Base-by-base conservation (phyloP, 768 basidiomycete species). In the Filobasidium floriforme region DNA sequence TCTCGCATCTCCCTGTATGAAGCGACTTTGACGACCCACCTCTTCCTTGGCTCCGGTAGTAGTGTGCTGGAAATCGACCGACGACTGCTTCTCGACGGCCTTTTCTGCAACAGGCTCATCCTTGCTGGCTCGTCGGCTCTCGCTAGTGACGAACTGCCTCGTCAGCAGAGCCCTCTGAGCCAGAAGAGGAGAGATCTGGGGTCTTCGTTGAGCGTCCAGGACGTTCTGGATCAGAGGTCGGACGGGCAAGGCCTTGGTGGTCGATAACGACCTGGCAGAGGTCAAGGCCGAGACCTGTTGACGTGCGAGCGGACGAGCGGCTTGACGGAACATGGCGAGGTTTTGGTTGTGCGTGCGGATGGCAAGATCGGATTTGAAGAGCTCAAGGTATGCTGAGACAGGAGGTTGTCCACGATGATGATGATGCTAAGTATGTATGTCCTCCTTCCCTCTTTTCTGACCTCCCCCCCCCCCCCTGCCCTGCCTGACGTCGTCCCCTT, bases 1-100 rank as follows among this genome's bases (percentile, higher is more conserved):
- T 12, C 5, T 29, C 32, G 41, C n/a, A 46, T n/a, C 41, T 40
- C 7, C n/a, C 18, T 40, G 18, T n/a, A 59, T 65, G 22, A 1
- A n/a, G 4, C 54, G 41, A 37, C 32, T 37, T 9, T 12, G 41
- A 28, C 28, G 19, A 68, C 72, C 32, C 18, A 71, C 70, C 70
- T 74, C 73, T 12, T 71, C 67, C 19, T 19, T 51, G 4, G 71
- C 73, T 22, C 60, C 61, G 19, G 66, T 40, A 1, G 72, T 73
- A 18, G 62, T 32, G 63, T 73, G 66, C 49, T 71, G 71, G 41
- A 65, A 60, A 41, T 70, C 68, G 19, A 57, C 54, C 15, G 22
- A 24, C 12, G 54, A 57, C 29, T 57, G 54, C 15, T 32, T 24
- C 54, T 57, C 54, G 24, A 57, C 29, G 24, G 54, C 54, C 54